Conservation (phyloP, 306 rosid species). For the Prosopis cineraria region DNA sequence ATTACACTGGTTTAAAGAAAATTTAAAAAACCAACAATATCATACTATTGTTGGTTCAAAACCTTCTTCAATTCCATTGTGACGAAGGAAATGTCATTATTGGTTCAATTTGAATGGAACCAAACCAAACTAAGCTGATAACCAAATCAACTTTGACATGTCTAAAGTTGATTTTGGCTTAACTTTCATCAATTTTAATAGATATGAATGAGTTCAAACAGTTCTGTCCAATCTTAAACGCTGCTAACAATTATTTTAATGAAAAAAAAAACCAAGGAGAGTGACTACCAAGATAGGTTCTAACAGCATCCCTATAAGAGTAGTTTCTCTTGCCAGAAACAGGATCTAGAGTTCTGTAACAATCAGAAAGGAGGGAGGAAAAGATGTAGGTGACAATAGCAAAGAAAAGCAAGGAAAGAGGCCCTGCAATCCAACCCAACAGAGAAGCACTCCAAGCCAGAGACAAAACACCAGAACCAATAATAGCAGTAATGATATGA, state of each 20-base stretch:
- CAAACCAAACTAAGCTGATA: not conserved
- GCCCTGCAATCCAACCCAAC: conserved; percentile 45
- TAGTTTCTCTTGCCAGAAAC: conserved; percentile 58
- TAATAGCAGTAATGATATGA: conserved; percentile 62
- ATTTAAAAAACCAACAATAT: not conserved
- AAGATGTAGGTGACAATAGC: conserved; percentile 48
- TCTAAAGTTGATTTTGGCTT: too few relatives aligned
- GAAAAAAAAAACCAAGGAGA: not conserved
- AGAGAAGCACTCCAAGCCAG: conserved; percentile 53
- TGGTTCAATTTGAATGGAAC: not conserved
- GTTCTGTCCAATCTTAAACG: too few relatives aligned
- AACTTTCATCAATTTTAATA: too few relatives aligned
- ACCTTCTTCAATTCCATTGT: not conserved
- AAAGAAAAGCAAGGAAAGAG: conserved; percentile 40
- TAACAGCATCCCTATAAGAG: conserved; percentile 59
- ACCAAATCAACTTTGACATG: too few relatives aligned
- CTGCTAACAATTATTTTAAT: too few relatives aligned
- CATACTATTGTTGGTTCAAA: not conserved
- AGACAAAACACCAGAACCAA: conserved; percentile 66
- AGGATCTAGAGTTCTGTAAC: conserved; percentile 63
- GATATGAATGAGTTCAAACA: too few relatives aligned
- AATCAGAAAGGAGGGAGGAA: conserved; percentile 54
- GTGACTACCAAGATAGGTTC: conserved; percentile 52
- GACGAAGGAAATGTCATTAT: not conserved
- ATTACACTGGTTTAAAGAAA: not conserved